phyloP scores from a whole-genome alignment of 306 rosid species.

The Quercus variabilis region DNA sequence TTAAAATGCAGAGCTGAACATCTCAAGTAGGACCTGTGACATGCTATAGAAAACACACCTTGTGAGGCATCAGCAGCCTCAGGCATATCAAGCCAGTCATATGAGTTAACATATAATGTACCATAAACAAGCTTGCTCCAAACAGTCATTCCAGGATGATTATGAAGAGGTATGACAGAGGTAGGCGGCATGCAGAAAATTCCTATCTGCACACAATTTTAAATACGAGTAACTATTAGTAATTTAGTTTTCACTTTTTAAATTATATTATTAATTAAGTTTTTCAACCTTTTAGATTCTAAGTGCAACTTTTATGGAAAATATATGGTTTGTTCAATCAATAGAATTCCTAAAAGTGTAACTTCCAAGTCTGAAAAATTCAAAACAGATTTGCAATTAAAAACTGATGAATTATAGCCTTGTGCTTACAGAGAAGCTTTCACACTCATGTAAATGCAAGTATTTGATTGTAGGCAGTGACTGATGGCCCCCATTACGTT shows the following conservation, averaged over 20 bases:
- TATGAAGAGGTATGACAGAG: conserved; percentile 87
- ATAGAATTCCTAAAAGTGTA: neutral
- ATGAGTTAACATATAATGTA: conserved; percentile 70
- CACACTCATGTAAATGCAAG: conserved; percentile 78
- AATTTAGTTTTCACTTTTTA: neutral
- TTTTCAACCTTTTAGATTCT: neutral
- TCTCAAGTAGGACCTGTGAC: conserved; percentile 1
- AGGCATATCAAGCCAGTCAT: conserved; percentile 82
- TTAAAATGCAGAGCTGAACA: conserved; percentile 4
- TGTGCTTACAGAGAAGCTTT: conserved; percentile 78
- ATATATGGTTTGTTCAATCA: neutral
- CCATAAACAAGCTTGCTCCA: conserved; percentile 97
- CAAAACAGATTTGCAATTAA: neutral
- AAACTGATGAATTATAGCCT: neutral
- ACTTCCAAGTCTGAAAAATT: conserved; percentile 2
- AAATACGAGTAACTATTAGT: neutral
- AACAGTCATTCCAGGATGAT: conserved; percentile 98
- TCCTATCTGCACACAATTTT: conserved; percentile 64
- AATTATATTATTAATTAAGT: neutral
- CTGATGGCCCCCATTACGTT: conserved; percentile 57
- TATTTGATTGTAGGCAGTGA: conserved; percentile 78
- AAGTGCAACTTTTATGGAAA: conserved; percentile 7
- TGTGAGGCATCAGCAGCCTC: conserved; percentile 46
- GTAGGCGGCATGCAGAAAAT: conserved; percentile 94
- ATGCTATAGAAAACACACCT: conserved; percentile 50